A percentile compares a stretch with the other conserved stretches of the same genome.
Conservation (phyloP, 139 green algal genomes). For the Monoraphidium neglectum region DNA sequence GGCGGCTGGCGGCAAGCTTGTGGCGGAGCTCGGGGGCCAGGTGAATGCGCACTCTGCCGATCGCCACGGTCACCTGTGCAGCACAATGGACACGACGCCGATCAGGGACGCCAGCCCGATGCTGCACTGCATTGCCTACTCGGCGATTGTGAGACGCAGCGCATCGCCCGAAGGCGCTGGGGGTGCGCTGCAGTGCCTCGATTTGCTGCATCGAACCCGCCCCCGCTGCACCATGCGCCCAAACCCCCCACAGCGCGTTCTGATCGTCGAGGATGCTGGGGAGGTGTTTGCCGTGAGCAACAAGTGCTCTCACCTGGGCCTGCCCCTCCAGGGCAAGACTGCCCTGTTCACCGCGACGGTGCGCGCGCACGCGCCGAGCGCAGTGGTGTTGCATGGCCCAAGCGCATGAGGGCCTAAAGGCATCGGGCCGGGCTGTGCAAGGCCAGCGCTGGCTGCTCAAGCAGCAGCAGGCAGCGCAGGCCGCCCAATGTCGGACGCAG, state of each 20-base stretch:
- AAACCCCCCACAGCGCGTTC: not conserved
- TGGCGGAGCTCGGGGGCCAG: not conserved
- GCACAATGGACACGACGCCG: not conserved
- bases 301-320: conserved; percentile 79
- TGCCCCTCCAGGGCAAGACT: conserved; percentile 54
- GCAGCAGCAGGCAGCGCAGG: too few species aligned
- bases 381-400: not conserved
- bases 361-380: not conserved
- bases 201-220: too few species aligned
- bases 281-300: conserved; percentile 72
- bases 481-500: too few species aligned
- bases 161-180: not conserved
- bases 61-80: not conserved
- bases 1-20: not conserved
- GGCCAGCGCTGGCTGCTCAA: too few species aligned
- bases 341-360: not conserved
- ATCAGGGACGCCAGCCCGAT: not conserved
- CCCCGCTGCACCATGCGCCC: not conserved
- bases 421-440: too few species aligned
- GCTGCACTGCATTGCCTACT: not conserved
- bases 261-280: conserved; percentile 32
- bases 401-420: too few species aligned
- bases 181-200: not conserved
- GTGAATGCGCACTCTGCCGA: not conserved
- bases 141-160: not conserved